These are phyloP conservation scores for Fusarium sp. DNA, from an alignment of 2,329 filamentous ascomycete species.

Conservation along the genomic window DNA sequence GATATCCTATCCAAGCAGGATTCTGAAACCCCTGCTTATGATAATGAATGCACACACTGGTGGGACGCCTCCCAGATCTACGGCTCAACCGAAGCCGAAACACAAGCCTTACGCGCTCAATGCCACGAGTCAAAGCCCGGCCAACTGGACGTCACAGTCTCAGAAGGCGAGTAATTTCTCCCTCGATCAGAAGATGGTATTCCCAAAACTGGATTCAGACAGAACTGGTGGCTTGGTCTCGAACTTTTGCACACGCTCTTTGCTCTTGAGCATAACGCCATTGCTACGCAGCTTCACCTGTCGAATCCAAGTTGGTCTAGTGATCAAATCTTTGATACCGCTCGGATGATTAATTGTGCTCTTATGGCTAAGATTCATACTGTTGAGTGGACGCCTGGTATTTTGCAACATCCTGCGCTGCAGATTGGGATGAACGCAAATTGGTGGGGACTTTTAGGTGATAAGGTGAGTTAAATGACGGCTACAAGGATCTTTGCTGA, in stretches of 20 bases:
- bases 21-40: constrained; percentile 7
- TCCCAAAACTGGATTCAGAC: constrained; percentile 22
- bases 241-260: constrained; percentile 25
- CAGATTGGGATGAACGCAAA: constrained; percentile 31
- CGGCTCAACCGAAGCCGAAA: constrained; percentile 22
- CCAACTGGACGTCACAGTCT: background rate
- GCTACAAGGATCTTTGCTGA: background rate
- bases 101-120: background rate
- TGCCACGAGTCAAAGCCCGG: constrained; percentile 10
- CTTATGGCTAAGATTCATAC: constrained; percentile 32
- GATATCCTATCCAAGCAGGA: background rate
- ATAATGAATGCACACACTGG: constrained; percentile 28
- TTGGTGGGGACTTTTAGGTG: constrained; percentile 26
- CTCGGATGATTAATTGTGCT: constrained; percentile 18
- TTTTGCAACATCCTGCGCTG: constrained; percentile 12
- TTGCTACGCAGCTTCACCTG: constrained; percentile 23
- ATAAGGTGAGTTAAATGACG: background rate
- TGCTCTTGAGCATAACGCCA: constrained; percentile 26
- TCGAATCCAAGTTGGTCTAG: constrained; percentile 19
- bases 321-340: constrained; percentile 18
- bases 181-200: constrained; percentile 8
- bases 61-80: constrained; percentile 33
- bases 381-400: constrained; percentile 31
- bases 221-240: constrained; percentile 30
- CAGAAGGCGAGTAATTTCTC: constrained; percentile 15